These are phyloP conservation scores for Carex kokanica DNA, from an alignment of 176 grass and related monocot genomes.

Conservation along the genomic window DNA sequence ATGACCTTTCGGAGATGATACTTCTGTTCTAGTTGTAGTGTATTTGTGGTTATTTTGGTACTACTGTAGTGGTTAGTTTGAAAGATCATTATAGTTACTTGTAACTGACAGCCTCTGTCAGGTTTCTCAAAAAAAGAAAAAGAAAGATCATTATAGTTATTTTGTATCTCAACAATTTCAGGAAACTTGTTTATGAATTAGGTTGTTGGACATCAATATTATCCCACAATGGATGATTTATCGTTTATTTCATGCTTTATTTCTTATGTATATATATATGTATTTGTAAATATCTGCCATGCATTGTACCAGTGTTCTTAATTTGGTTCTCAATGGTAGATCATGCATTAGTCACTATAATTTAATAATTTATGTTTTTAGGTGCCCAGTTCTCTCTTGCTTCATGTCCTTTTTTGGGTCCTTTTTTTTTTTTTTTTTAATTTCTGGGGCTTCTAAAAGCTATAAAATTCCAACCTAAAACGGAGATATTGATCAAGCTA, in stretches of 20 bases:
- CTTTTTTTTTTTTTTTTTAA: too few relatives aligned
- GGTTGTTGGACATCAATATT: neutral
- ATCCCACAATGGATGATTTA: constrained; percentile 10
- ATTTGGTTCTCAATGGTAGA: neutral
- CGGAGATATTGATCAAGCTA: too few relatives aligned
- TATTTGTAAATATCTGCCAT: neutral
- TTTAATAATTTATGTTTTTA: too few relatives aligned
- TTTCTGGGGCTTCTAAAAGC: too few relatives aligned
- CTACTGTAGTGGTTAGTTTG: constrained; percentile 11
- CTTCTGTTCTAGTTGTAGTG: constrained; percentile 17
- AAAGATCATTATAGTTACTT: too few relatives aligned
- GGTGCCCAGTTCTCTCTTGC: too few relatives aligned
- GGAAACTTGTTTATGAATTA: constrained; percentile 8
- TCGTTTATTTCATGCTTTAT: neutral
- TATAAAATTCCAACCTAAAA: too few relatives aligned
- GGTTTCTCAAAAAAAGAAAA: too few relatives aligned
- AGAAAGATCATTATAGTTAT: neutral
- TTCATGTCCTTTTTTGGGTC: too few relatives aligned
- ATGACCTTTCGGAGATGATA: constrained; percentile 30
- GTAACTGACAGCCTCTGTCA: too few relatives aligned
- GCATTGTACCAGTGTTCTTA: neutral
- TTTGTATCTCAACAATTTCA: neutral
- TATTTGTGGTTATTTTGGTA: constrained; percentile 32
- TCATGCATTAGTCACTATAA: too few relatives aligned
- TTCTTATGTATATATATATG: constrained; percentile 22